These are phyloP conservation scores for Phytophthora citricola DNA, from an alignment of 352 stramenopile species.

Conservation along the genomic window DNA sequence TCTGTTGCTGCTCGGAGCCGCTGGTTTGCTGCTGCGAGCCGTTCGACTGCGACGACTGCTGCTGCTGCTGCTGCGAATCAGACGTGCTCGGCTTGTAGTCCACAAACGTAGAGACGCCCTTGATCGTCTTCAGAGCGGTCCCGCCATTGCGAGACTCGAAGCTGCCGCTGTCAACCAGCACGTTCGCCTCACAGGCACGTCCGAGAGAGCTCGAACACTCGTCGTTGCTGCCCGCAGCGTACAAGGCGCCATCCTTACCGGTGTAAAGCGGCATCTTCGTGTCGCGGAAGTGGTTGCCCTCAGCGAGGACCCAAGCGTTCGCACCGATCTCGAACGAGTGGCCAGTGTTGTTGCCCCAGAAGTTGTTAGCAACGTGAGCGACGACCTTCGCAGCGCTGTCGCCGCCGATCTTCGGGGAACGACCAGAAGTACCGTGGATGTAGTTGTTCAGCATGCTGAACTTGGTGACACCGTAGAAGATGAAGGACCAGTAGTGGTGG, in stretches of 20 bases:
- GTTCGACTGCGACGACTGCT: conserved; percentile 10
- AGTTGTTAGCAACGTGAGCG: conserved; percentile 44
- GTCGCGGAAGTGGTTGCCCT: conserved; percentile 54
- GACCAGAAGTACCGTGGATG: conserved; percentile 42
- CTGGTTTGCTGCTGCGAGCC: neutral
- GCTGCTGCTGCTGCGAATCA: conserved; percentile 9
- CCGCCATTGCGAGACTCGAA: conserved; percentile 27
- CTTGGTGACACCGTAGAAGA: conserved; percentile 47
- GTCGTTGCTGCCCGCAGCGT: conserved; percentile 10
- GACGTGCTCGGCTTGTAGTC: conserved; percentile 8
- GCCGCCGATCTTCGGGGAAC: conserved; percentile 32
- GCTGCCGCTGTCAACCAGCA: conserved; percentile 22
- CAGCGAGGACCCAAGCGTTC: conserved; percentile 31
- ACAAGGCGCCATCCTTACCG: conserved; percentile 22
- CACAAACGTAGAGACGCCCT: conserved; percentile 12
- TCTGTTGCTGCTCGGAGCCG: neutral
- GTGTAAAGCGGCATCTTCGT: conserved; percentile 28
- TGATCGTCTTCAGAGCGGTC: conserved; percentile 26
- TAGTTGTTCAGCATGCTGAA: conserved; percentile 50
- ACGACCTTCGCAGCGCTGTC: conserved; percentile 23
- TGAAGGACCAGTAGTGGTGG: conserved; percentile 59
- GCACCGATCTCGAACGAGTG: conserved; percentile 42
- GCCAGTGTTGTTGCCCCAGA: conserved; percentile 45
- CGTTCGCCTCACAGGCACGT: conserved; percentile 26
- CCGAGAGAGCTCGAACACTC: conserved; percentile 31